Evolutionary conservation across 495 filamentous ascomycete genomes (phyloP), one percentile per base, ranked within the genome.

Genomic region (Annulohypoxylon bovei): DNA sequence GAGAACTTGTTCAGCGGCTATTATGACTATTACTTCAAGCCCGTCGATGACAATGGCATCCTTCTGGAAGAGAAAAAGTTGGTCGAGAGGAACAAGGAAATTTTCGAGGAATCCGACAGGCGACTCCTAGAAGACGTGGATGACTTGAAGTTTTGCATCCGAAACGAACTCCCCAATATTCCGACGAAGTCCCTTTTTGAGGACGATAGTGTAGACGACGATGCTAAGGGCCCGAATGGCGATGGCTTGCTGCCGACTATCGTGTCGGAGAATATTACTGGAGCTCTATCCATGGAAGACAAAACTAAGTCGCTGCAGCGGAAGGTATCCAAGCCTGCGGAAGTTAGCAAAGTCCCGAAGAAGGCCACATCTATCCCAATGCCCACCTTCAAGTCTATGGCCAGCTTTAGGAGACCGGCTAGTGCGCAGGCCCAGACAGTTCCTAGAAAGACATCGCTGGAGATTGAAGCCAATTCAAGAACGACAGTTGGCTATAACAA

Each of bases 401-500:
- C 39, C 65, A 60, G 74, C 77, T 78, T 18, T 42, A 83, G 14
- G 69, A 84, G 55, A 73, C 82, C 56, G 67, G 80, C 25, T 60
- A 71, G 55, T 46, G 20, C 66, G 44, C 77, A 57, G 69, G 6
- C 50, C 28, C 81, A 79, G 62, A 32, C 63, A 62, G 47, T 73
- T 76, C 12, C 76, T 80, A 18, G 76, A 67, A 35, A 84, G 79
- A 60, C 85, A 85, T 50, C 81, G 79, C 2, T 57, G 49, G 64
- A 88, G 70, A 80, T 87, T 3, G 88, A 89, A 6, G 90, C 91
- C 18, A 84, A 82, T 6, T 94, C 93, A 11, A 86, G 87, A 56
- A 91, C 87, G 49, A 97, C 94, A 0, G 79, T 97, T 27, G 93
- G 93, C 6, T 95, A 94, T 75, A 88, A 87, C 55, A 92, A 90